Base-by-base conservation (phyloP, 768 basidiomycete species). In the Suillus plorans region DNA sequence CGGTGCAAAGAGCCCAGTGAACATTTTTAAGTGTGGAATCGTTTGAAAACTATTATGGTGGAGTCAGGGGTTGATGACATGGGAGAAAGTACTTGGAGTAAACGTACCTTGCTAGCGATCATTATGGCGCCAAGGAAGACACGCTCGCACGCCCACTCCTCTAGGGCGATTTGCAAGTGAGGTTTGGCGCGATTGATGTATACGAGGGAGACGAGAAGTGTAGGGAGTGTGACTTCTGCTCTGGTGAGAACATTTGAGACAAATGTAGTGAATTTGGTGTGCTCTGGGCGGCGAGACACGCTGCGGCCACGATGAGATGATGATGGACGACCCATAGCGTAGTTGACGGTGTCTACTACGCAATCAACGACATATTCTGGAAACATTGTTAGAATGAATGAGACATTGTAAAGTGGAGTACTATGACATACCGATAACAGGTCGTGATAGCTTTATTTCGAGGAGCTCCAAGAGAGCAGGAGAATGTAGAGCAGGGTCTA, bases 41-140 rank as follows among this genome's bases (percentile, higher is more conserved):
- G 74, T 95, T 94, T 42, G 90, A 80, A 73, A 95, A 95, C 87
- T 92, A 65, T 20, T 34, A 61, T 60, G 61, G 56, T 63, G 39
- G 31, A 31, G 61, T 67, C 22, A 41, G 68, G 66, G 53, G 66
- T 3, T 0, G 8, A 37, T 57, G 63, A 34, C 63, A 68, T 63
- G 68, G 47, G 61, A 37, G 10, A 31, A 68, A 66, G 77, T 73
- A 68, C 37, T 39, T 31, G 36, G 61, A 57, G 61, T 44, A 34
- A 10, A 70, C 70, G 70, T 73, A 91, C 89, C 83, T 95, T 96
- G 78, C 89, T 89, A 8, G 94, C 94, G 56, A 86, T 81, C 76
- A 96, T 95, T 68, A 95, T 77, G n/a, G 93, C 88, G 60, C 94
- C 94, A 50, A 96, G 85, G 78, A 96, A 95, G 37, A 96, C 94